Base-by-base conservation (phyloP, 202 grass and related monocot genomes). In the Schoenoplectus tabernaemontani region DNA sequence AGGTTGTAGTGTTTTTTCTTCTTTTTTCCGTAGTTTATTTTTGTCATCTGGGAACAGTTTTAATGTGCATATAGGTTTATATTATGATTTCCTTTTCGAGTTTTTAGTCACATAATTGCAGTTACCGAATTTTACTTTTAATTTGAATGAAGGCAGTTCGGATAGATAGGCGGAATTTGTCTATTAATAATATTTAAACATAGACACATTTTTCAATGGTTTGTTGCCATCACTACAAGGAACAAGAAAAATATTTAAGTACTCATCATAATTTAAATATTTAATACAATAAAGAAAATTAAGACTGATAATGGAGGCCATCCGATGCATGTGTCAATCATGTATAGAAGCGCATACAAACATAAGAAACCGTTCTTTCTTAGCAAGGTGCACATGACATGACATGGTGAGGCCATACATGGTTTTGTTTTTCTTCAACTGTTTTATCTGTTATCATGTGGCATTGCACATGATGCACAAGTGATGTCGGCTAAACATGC, bases 381-480 rank as follows among this genome's bases (percentile, higher is more conserved):
- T 26, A 38, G 75, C 30, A 78, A 26, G 34, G 32, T 59, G 51
- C 76, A 78, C 57, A 78, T 78, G 57, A 44, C 9, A 78, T 61
- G 22, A n/a, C n/a, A 36, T 59, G 39, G 20, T 24, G 23, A 20
- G n/a, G 20, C 10, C 74, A 77, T 20, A 53, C 5, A 70, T 70
- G 66, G n/a, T n/a, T n/a, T n/a, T n/a, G n/a, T n/a, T n/a, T n/a
- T 19, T 38, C 19, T 53, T 39, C 24, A 63, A 79, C 56, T 48
- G 41, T 71, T 13, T 76, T 60, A 64, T 41, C 12, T 50, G 41
- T 62, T 63, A 62, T 75, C 77, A 80, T 53, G 78, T 80, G 78
- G 26, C 16, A 64, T 64, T 61, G 78, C 42, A 80, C 58, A 64
- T 80, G 78, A 79, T 79, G 59, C 77, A 79, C 77, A 79, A 79